Evolutionary conservation across 768 basidiomycete genomes (phyloP), one percentile per base, ranked within the genome.

Genomic region (Leccinum incarnatum): DNA sequence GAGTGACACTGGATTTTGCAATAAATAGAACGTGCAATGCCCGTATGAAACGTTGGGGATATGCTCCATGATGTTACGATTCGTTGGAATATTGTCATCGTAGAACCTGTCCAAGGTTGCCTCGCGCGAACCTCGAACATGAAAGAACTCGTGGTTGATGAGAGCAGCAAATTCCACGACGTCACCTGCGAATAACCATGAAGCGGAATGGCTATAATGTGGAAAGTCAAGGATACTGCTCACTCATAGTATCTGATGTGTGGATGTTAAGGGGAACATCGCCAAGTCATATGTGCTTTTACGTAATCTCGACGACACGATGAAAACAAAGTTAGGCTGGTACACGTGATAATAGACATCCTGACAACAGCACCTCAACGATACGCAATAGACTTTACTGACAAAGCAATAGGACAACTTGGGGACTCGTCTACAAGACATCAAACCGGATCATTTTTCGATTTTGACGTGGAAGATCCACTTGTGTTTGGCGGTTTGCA

Each of bases 271-370:
- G 23, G 32, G 32, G 32, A 32, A 32, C 27, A 8, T 23, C 23
- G 23, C 23, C 23, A 2, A 23, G 23, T 27, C 27, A 27, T 27
- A 27, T 27, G 27, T 25, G 27, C 27, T 27, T 27, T 34, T 34
- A 34, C 32, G 32, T 34, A 34, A 34, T 34, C 32, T 34, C 80
- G 91, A 95, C 60, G 79, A 32, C 23, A 23, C 23, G 23, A 23
- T 23, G 23, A 23, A 23, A 23, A 23, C 25, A 25, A 25, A 85
- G 83, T 65, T 88, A 64, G 59, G 8, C 42, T 50, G 27, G 45
- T 36, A 30, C 51, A 46, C 8, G 27, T 30, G 34, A 65, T 23
- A 55, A 49, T 30, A 47, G 23, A 58, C 48, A 36, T 52, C 54
- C 55, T 59, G 34, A 59, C 42, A 17, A 51, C 47, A n/a, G 11